phyloP scores from a whole-genome alignment of 768 basidiomycete genomes.

The Stropharia rugosoannulata region DNA sequence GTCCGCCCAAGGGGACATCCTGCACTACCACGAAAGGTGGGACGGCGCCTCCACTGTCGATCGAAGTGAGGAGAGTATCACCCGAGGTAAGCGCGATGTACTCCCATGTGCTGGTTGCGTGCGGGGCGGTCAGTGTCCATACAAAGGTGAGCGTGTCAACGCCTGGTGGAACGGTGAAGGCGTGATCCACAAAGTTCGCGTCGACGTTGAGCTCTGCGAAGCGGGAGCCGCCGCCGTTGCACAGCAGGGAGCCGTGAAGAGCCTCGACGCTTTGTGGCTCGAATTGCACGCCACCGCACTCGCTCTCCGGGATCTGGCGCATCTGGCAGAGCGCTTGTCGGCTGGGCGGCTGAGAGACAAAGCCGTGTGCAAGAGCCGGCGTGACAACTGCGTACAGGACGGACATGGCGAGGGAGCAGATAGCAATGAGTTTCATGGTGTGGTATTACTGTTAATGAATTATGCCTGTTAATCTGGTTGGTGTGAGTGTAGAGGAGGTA shows the following conservation, averaged over 20 bases:
- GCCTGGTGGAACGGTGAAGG: background rate
- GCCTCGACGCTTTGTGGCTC: conserved; percentile 10
- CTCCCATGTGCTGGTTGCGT: conserved; percentile 6
- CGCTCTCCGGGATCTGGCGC: background rate
- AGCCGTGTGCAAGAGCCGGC: conserved; percentile 3
- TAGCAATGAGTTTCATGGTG: no score
- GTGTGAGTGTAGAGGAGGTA: no score
- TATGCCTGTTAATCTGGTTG: no score
- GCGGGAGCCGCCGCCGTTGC: conserved; percentile 3
- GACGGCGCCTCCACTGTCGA: background rate
- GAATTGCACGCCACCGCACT: conserved; percentile 1
- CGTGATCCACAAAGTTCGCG: background rate
- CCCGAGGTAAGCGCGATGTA: background rate
- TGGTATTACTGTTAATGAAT: no score
- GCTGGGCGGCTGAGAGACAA: conserved; percentile 4
- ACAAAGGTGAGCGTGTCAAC: conserved; percentile 2
- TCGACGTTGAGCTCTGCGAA: conserved; percentile 6
- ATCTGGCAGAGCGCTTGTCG: conserved; percentile 4
- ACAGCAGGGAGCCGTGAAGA: background rate
- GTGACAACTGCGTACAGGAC: background rate
- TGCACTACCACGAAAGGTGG: background rate
- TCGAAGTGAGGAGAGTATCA: background rate
- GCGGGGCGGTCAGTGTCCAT: conserved; percentile 1
- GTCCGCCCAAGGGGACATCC: background rate
- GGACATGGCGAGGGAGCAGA: background rate